Evolutionary conservation across 768 basidiomycete genomes (phyloP).

Genomic region (Leucogyrophana mollusca): DNA sequence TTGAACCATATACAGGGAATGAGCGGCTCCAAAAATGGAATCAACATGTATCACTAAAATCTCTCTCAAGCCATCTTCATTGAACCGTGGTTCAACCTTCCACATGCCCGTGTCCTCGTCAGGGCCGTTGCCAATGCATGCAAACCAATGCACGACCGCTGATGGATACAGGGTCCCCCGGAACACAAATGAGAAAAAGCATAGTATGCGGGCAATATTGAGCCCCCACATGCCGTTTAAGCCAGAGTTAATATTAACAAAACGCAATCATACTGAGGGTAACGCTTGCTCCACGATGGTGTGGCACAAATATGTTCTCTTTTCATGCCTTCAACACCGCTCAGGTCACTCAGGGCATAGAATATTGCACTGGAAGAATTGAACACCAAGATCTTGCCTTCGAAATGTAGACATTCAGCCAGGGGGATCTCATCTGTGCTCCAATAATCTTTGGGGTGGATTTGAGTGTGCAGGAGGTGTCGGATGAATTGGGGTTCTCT

Average conservation of each 20-base stretch:
- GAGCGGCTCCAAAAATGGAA: conserved; percentile 12
- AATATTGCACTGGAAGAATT: conserved; percentile 16
- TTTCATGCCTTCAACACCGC: not conserved
- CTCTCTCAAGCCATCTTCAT: conserved; percentile 1
- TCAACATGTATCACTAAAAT: conserved; percentile 20
- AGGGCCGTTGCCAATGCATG: conserved; percentile 9
- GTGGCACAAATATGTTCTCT: not conserved
- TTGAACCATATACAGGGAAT: conserved; percentile 22
- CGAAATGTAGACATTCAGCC: not conserved
- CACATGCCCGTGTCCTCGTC: conserved; percentile 23
- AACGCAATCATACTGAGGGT: not conserved
- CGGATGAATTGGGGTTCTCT: not conserved
- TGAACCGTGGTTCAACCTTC: conserved; percentile 21
- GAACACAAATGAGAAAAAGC: conserved; percentile 23
- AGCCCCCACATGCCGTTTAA: conserved; percentile 16
- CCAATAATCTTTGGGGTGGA: not conserved
- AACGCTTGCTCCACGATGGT: not conserved
- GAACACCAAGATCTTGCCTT: conserved; percentile 5
- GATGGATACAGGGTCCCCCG: conserved; percentile 14
- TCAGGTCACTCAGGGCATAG: not conserved
- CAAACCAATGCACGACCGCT: conserved; percentile 25
- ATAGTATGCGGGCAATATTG: conserved; percentile 12
- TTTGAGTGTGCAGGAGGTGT: conserved; percentile 10
- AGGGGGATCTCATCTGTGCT: not conserved
- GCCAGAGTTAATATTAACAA: not conserved